phyloP scores from a whole-genome alignment of 2,329 filamentous ascomycete species.

The Alternaria sp. region DNA sequence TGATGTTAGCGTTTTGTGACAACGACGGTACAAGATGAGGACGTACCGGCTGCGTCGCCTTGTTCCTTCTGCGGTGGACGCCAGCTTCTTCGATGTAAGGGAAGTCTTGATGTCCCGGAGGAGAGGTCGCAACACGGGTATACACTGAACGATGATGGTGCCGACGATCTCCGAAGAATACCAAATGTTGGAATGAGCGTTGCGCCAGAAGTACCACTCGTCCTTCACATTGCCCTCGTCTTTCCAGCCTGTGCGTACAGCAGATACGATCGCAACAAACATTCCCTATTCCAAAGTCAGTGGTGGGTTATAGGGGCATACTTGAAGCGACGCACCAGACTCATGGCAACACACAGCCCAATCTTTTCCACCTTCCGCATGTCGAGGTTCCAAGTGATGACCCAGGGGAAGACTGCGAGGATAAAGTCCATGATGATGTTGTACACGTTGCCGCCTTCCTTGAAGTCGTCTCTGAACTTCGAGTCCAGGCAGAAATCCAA shows the following conservation, averaged over 20 bases:
- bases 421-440: slow-evolving; percentile 63
- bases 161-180: slow-evolving; percentile 61
- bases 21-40: neutral
- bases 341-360: slow-evolving; percentile 59
- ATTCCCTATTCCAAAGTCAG: slow-evolving; percentile 44
- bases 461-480: slow-evolving; percentile 53
- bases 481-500: slow-evolving; percentile 55
- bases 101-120: slow-evolving; percentile 52
- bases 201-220: slow-evolving; percentile 57
- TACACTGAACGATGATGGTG: slow-evolving; percentile 63
- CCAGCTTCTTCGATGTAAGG: slow-evolving; percentile 44
- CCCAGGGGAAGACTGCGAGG: slow-evolving; percentile 59
- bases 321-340: slow-evolving; percentile 41
- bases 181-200: slow-evolving; percentile 57
- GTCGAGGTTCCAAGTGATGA: slow-evolving; percentile 57
- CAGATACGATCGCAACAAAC: slow-evolving; percentile 58
- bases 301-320: neutral
- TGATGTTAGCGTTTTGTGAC: neutral
- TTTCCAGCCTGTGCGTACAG: slow-evolving; percentile 59
- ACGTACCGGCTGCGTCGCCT: slow-evolving; percentile 23
- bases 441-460: slow-evolving; percentile 61
- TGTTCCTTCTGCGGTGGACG: slow-evolving; percentile 19
- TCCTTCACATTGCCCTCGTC: slow-evolving; percentile 56
- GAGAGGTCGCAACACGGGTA: slow-evolving; percentile 59
- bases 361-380: slow-evolving; percentile 59